Evolutionary conservation across 2,329 filamentous ascomycete species (phyloP), one percentile per base, ranked within the genome.

Genomic region (Sporothrix mexicana): DNA sequence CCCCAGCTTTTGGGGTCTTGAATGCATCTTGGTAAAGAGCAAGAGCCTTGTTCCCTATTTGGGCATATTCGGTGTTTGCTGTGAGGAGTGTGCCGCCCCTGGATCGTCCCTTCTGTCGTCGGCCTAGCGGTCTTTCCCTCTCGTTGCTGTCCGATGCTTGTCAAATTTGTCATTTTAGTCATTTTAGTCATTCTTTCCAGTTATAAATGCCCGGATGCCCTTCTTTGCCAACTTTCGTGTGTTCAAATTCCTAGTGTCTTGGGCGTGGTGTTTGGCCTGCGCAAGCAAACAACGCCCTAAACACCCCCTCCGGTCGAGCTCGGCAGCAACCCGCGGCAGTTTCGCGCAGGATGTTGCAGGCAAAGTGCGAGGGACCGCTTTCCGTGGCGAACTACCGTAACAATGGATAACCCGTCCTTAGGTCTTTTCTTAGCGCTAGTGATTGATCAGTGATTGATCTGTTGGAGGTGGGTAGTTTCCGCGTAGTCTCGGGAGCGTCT

Each of bases 321-420:
- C 55, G 55, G 55, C 55, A 59, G 55, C 55, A 3, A 59, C 55
- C 25, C 55, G 25, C 55, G 55, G 55, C 55, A 59, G 25, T 36
- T 59, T 36, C 17, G 12, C 1, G n/a, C 20, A 25, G 55, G 53
- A 3, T 13, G 4, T 6, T 13, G 15, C 15, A 4, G n/a, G 30
- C 47, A 49, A 30, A 30, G 55, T 15, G 23, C 23, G 23, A 13
- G 55, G 20, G 49, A 51, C 49, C 2, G 30, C 30, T 17, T 51
- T 13, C 47, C 45, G 47, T 51, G 10, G 12, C n/a, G 13, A 55
- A 36, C 25, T 36, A 59, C 55, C 53, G 55, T 59, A 4, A 25
- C 55, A 17, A 59, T 36, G 25, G 4, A 36, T 59, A 25, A 20
- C 6, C 20, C 53, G 25, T 25, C 36, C 55, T 41, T 59, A 25